A percentile compares a stretch with the other conserved stretches of the same genome.
Evolutionary conservation across 805 yeast genomes (phyloP).

Genomic region (Candida vaughaniae): DNA sequence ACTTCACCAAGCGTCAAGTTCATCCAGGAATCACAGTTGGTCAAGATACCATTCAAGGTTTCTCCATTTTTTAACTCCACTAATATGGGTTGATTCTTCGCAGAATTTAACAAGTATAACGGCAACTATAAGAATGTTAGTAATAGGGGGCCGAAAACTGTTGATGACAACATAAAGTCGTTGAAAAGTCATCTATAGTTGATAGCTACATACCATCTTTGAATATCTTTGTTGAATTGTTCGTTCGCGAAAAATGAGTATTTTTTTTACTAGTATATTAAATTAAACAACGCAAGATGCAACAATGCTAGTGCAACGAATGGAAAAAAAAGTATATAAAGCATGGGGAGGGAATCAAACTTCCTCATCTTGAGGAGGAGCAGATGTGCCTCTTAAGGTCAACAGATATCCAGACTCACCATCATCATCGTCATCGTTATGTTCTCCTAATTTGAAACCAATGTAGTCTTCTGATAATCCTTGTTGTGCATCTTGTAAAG

Average conservation of each 20-base stretch:
- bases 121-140: conserved; percentile 63
- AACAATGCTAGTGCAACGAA: too few species aligned
- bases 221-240: too few species aligned
- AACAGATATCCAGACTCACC: conserved; percentile 41
- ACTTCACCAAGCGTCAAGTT: conserved; percentile 81
- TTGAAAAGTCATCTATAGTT: too few species aligned
- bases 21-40: conserved; percentile 94
- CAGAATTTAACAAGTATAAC: conserved; percentile 81
- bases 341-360: too few species aligned
- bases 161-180: too few species aligned
- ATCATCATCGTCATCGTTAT: conserved; percentile 34
- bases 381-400: conserved; percentile 50
- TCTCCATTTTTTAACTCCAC: conserved; percentile 93
- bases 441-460: conserved; percentile 48
- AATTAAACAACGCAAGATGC: too few species aligned
- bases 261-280: too few species aligned
- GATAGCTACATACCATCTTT: too few species aligned
- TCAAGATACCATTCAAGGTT: conserved; percentile 77
- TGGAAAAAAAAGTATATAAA: too few species aligned
- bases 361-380: conserved; percentile 38
- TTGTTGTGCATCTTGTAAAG: conserved; percentile 85
- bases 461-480: conserved; percentile 71
- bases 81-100: conserved; percentile 82
- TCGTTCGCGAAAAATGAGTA: too few species aligned
- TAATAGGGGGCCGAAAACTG: not conserved